Conservation (phyloP, 1,284 basidiomycete genomes). For the Sporisorium exsertum region DNA sequence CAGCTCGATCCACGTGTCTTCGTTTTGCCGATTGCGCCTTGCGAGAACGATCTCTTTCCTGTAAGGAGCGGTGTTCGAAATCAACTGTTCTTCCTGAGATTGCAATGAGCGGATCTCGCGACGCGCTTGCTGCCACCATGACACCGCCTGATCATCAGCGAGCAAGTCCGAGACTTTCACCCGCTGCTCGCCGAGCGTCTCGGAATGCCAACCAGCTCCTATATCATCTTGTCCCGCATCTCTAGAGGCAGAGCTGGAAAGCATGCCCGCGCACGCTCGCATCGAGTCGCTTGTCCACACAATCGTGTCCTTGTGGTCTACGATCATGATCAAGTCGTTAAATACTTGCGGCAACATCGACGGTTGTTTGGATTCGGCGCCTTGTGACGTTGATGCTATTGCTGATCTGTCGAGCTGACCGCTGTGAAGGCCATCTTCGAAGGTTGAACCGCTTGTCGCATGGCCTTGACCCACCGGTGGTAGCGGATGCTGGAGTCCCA, state of each 20-base stretch:
- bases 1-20: slow-evolving; percentile 1
- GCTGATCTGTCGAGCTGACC: neutral
- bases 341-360: neutral
- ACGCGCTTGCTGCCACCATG: slow-evolving; percentile 22
- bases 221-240: neutral
- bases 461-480: neutral
- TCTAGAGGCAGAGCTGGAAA: neutral
- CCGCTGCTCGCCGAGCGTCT: neutral
- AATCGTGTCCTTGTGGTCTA: slow-evolving; percentile 7
- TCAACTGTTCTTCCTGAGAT: neutral
- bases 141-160: slow-evolving; percentile 8
- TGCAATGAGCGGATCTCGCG: neutral
- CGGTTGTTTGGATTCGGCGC: neutral
- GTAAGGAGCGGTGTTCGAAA: neutral
- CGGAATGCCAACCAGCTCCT: neutral
- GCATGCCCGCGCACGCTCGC: slow-evolving; percentile 8
- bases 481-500: slow-evolving; percentile 8
- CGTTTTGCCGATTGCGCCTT: neutral
- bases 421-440: neutral
- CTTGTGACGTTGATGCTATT: neutral
- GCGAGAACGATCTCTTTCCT: slow-evolving; percentile 11
- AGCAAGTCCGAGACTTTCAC: slow-evolving; percentile 13
- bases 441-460: neutral
- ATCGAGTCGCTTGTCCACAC: slow-evolving; percentile 8
- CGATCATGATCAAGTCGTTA: slow-evolving; percentile 5